Conservation (phyloP, 352 stramenopile genomes). For the Phytophthora palmivora region DNA sequence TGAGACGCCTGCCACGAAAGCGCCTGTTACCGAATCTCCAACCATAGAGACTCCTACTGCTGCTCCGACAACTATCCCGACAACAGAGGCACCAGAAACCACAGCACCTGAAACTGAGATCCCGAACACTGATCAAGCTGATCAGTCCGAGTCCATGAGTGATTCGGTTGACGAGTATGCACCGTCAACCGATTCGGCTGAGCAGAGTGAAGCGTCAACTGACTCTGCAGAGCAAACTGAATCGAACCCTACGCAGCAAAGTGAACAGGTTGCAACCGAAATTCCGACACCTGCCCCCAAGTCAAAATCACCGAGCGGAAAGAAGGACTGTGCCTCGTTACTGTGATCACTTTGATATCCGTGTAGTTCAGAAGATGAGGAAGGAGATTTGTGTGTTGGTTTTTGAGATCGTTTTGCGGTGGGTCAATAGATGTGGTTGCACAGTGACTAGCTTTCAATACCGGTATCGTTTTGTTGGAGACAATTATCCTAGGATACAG, state of each 20-base stretch:
- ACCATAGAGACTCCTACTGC: no score
- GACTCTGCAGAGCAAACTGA: slow-evolving; percentile 21
- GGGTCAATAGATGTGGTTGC: slow-evolving; percentile 38
- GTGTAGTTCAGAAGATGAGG: slow-evolving; percentile 25
- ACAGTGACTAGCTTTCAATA: background rate
- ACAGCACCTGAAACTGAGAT: slow-evolving; percentile 4
- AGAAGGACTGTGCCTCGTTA: slow-evolving; percentile 29
- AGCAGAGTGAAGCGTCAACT: background rate
- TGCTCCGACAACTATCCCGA: slow-evolving; percentile 9
- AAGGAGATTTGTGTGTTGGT: slow-evolving; percentile 28
- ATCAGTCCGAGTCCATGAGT: no score
- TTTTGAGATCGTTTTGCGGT: slow-evolving; percentile 22
- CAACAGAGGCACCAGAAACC: slow-evolving; percentile 13
- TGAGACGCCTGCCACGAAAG: slow-evolving; percentile 13
- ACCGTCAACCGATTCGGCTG: background rate
- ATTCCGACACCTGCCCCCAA: slow-evolving; percentile 22
- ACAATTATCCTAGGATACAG: no score
- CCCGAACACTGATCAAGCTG: slow-evolving; percentile 14
- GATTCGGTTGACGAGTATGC: slow-evolving; percentile 4
- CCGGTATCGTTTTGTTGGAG: no score
- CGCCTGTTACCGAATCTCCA: slow-evolving; percentile 3
- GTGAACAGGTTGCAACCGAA: slow-evolving; percentile 9
- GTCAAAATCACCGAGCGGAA: slow-evolving; percentile 8
- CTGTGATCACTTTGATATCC: slow-evolving; percentile 22
- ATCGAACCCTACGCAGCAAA: slow-evolving; percentile 10